Conservation (phyloP, 2,329 filamentous ascomycete genomes). For the Phialophora verrucosa region DNA sequence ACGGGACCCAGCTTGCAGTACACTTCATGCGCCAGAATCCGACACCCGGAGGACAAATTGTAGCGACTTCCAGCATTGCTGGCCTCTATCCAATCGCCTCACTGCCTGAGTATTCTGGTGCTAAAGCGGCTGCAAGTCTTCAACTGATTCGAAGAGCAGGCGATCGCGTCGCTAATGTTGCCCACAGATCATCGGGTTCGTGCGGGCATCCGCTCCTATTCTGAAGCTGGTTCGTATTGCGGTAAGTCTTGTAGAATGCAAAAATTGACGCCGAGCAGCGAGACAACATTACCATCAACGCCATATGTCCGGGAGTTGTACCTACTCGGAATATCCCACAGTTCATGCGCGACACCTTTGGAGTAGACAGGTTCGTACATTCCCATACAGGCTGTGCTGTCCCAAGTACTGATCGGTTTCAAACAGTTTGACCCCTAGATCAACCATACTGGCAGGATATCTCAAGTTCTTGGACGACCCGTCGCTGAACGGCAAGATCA, state of each 20-base stretch:
- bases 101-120: slow-evolving; percentile 57
- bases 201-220: slow-evolving; percentile 48
- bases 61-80: slow-evolving; percentile 53
- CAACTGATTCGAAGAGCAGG: not conserved
- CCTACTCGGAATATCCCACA: slow-evolving; percentile 54
- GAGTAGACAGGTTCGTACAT: slow-evolving; percentile 41
- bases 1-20: slow-evolving; percentile 56
- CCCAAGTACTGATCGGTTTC: not conserved
- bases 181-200: slow-evolving; percentile 44
- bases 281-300: slow-evolving; percentile 58
- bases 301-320: slow-evolving; percentile 56
- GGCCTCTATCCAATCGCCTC: slow-evolving; percentile 52
- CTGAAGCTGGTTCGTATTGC: slow-evolving; percentile 42
- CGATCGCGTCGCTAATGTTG: not conserved
- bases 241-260: not conserved
- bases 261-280: slow-evolving; percentile 40
- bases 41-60: slow-evolving; percentile 51
- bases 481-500: slow-evolving; percentile 50
- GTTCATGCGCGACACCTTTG: slow-evolving; percentile 52
- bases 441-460: slow-evolving; percentile 55
- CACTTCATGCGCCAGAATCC: slow-evolving; percentile 61
- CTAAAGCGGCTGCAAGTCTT: slow-evolving; percentile 52
- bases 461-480: slow-evolving; percentile 55
- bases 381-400: not conserved
- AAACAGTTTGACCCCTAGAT: slow-evolving; percentile 48